These are phyloP conservation scores for Trichoderma asperelloides DNA, from an alignment of 495 filamentous ascomycete genomes.

Conservation along the genomic window DNA sequence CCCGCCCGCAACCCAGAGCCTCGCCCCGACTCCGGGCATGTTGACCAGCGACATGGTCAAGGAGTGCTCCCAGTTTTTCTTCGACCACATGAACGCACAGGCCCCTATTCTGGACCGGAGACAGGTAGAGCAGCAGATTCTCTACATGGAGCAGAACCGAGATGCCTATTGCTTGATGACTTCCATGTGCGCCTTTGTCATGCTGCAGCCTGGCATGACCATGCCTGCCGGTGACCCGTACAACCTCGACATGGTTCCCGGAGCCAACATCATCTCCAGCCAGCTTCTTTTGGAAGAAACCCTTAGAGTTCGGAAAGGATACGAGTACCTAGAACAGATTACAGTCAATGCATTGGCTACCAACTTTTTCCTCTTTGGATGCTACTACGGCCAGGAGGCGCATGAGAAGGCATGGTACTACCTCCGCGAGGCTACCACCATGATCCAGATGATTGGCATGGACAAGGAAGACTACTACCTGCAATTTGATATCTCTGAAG, in stretches of 20 bases:
- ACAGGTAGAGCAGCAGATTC: conserved; percentile 53
- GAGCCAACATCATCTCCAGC: conserved; percentile 44
- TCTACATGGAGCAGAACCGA: conserved; percentile 54
- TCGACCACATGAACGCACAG: conserved; percentile 71
- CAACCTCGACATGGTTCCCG: conserved; percentile 42
- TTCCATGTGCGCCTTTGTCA: conserved; percentile 72
- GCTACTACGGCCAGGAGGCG: conserved; percentile 62
- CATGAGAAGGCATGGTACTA: conserved; percentile 68
- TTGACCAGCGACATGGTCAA: conserved; percentile 53
- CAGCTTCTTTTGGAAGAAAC: conserved; percentile 68
- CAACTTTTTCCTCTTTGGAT: conserved; percentile 73
- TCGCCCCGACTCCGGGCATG: conserved; percentile 45
- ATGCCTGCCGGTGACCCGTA: conserved; percentile 45
- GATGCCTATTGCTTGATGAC: conserved; percentile 73
- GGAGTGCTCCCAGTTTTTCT: conserved; percentile 73
- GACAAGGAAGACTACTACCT: conserved; percentile 53
- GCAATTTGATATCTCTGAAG: conserved; percentile 44
- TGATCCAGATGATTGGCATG: conserved; percentile 49
- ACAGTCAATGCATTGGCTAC: conserved; percentile 62
- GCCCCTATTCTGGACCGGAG: conserved; percentile 72
- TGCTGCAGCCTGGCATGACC: conserved; percentile 73
- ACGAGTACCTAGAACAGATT: conserved; percentile 62
- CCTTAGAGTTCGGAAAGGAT: conserved; percentile 62
- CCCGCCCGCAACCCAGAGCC: conserved; percentile 33
- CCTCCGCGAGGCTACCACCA: conserved; percentile 60